phyloP scores from a whole-genome alignment of 23 red algal species.

The Gracilaria vermiculophylla region DNA sequence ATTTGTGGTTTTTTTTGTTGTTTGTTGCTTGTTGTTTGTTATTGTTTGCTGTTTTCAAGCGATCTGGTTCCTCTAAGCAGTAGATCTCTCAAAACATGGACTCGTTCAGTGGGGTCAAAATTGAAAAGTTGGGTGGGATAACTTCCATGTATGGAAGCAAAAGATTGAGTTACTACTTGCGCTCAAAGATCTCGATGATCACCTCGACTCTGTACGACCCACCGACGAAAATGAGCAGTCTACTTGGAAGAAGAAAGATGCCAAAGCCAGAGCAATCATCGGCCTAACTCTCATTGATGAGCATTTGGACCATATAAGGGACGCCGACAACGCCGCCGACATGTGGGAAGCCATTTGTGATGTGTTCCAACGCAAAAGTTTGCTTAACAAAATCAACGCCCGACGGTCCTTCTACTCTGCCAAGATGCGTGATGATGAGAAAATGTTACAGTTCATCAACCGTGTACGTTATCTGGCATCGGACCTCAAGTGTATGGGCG shows the following conservation, averaged over 20 bases:
- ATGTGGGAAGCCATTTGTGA: no score
- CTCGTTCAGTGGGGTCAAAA: neutral
- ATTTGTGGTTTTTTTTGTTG: no score
- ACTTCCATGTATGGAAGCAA: constrained; percentile 47
- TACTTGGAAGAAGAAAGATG: constrained; percentile 35
- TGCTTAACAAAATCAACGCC: constrained; percentile 14
- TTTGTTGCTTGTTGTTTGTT: no score
- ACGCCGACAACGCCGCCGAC: neutral
- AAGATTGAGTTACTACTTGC: constrained; percentile 37
- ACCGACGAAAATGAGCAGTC: constrained; percentile 12
- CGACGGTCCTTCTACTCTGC: constrained; percentile 29
- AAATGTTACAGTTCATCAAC: constrained; percentile 29
- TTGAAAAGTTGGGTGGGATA: constrained; percentile 16
- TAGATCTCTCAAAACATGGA: neutral
- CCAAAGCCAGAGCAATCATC: constrained; percentile 38
- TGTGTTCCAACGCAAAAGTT: no score
- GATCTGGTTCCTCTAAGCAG: neutral
- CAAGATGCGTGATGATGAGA: constrained; percentile 40
- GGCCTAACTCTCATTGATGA: constrained; percentile 25
- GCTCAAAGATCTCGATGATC: constrained; percentile 33
- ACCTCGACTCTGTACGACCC: neutral
- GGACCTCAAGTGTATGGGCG: constrained; percentile 18
- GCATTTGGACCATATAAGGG: constrained; percentile 31
- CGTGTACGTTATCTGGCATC: neutral
- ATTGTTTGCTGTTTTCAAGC: neutral